Base-by-base conservation (phyloP, 441 rosid genomes). In the Cnidoscolus chayamansa region DNA sequence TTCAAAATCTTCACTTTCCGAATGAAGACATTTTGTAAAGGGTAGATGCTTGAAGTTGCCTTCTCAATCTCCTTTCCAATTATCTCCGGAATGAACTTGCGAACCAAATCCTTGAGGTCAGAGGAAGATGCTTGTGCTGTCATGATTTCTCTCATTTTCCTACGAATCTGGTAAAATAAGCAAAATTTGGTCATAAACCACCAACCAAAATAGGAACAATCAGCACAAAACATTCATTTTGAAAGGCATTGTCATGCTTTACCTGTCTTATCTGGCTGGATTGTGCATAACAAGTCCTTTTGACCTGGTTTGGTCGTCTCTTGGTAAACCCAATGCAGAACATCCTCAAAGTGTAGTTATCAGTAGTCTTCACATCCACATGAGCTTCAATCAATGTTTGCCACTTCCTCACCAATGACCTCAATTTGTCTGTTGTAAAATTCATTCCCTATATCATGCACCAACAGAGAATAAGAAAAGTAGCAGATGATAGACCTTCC, bases 301-400 rank as follows among this genome's bases (percentile, higher is more conserved):
- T 91, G 56, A 91, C 86, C 74, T 91, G 97, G 82, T 94, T 94
- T n/a, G 91, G 86, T 45, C 92, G 84, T 64, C 97, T 94, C 84
- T 88, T 92, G 15, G 97, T 92, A 85, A 94, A 94, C 10, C 83
- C 97, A 55, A 94, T 91, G 81, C 96, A 94, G 85, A 94, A 94
- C 86, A 92, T 54, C 78, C 97, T 89, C 83, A 91, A 71, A 7
- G 95, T 92, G 78, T 82, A 90, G 75, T 77, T 84, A 50, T 90
- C 98, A 0, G 95, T 90, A 4, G 98, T 92, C 79, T 94, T 94
- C 67, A 90, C 97, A 82, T 94, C 97, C 7, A 92, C 97, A 79
- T 89, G 90, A 31, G 95, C 89, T 83, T 94, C 98, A 49, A 90
- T 90, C 86, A 94, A 76, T 7, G 93, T 91, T 76, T 94, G 96